phyloP scores from a whole-genome alignment of 176 grass and related monocot species.

The Carex scoparia region DNA sequence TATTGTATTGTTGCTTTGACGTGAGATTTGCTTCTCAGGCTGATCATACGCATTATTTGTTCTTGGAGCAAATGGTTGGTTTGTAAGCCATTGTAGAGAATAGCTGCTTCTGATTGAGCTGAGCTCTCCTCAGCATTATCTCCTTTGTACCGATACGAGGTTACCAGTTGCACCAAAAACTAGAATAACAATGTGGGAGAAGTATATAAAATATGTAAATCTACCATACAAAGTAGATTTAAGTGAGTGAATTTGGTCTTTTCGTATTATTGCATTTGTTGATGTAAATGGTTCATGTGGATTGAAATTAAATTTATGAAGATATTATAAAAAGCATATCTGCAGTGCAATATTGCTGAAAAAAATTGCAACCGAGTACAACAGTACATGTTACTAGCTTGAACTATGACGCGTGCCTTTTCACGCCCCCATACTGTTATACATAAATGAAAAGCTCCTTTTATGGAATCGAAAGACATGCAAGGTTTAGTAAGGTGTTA shows the following conservation, averaged over 20 bases:
- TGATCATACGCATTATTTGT: slow-evolving; percentile 57
- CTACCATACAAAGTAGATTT: not conserved
- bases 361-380: not conserved
- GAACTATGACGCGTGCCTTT: no score
- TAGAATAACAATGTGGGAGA: not conserved
- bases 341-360: not conserved
- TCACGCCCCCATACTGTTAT: no score
- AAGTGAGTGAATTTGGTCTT: not conserved
- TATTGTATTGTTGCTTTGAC: slow-evolving; percentile 52
- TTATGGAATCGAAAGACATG: not conserved
- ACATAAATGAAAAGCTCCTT: not conserved
- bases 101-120: slow-evolving; percentile 48
- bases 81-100: slow-evolving; percentile 32
- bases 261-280: not conserved
- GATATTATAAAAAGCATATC: not conserved
- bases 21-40: slow-evolving; percentile 74
- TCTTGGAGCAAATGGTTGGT: slow-evolving; percentile 37
- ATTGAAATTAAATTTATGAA: not conserved
- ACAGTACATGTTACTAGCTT: not conserved
- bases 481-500: not conserved
- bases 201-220: not conserved
- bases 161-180: slow-evolving; percentile 67
- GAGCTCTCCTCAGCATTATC: slow-evolving; percentile 39
- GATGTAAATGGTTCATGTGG: not conserved
- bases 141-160: slow-evolving; percentile 57